Percentiles rank a stretch among this genome's conserved stretches.
Conservation (phyloP, 805 yeast species). For the Starmerella geochares region DNA sequence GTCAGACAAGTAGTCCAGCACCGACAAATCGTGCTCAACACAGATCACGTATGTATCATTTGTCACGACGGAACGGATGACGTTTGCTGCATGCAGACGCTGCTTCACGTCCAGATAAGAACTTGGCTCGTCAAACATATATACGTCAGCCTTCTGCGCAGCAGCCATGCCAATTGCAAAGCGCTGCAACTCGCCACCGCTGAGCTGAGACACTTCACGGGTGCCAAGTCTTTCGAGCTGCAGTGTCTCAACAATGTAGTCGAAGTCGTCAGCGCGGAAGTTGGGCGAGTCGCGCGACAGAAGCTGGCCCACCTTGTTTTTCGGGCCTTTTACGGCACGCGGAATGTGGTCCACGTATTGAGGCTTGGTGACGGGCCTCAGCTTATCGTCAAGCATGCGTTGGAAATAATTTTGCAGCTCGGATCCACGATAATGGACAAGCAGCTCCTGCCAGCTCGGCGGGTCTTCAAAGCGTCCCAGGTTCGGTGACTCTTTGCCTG, state of each 20-base stretch:
- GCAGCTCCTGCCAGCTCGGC: constrained; percentile 93
- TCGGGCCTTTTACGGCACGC: constrained; percentile 87
- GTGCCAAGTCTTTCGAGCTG: constrained; percentile 67
- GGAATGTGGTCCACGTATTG: constrained; percentile 98
- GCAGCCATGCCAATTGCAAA: constrained; percentile 97
- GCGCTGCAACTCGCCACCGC: constrained; percentile 98
- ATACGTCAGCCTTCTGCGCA: constrained; percentile 87
- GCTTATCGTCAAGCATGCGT: constrained; percentile 82
- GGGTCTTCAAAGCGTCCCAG: constrained; percentile 90
- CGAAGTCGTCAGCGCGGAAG: constrained; percentile 49
- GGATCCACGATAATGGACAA: constrained; percentile 87
- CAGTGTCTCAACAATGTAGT: constrained; percentile 54
- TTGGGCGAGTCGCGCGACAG: constrained; percentile 61
- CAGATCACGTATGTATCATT: constrained; percentile 77
- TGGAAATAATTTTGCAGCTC: constrained; percentile 95
- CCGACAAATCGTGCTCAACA: constrained; percentile 98
- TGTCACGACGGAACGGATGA: constrained; percentile 73
- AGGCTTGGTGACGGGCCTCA: constrained; percentile 96
- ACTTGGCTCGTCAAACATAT: constrained; percentile 99
- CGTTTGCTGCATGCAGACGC: constrained; percentile 93
- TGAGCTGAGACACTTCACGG: constrained; percentile 80
- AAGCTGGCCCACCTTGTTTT: constrained; percentile 68
- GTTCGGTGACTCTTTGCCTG: constrained; percentile 96
- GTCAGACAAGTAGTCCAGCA: constrained; percentile 91
- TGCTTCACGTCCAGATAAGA: constrained; percentile 97